Evolutionary conservation across 208 protist genomes (phyloP).

Genomic region (Acanthamoeba triangularis): DNA sequence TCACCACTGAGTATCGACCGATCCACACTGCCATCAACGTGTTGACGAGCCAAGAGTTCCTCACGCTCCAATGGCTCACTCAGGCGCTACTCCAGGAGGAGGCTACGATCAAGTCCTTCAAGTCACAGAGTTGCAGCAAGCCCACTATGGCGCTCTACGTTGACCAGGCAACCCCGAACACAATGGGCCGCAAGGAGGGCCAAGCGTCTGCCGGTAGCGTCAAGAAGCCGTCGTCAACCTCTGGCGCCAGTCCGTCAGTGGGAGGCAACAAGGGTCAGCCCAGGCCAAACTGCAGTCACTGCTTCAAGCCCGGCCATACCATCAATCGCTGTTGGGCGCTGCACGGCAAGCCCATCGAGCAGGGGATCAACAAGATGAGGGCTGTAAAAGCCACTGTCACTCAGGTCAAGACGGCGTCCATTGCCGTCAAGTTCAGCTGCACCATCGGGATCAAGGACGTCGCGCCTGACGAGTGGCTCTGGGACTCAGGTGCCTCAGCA

Average conservation of each 20-base stretch:
- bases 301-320: neutral
- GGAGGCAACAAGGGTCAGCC: neutral
- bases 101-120: neutral
- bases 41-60: neutral
- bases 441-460: too few relatives aligned
- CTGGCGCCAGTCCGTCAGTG: neutral
- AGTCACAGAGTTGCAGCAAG: neutral
- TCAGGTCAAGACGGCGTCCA: neutral
- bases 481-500: neutral
- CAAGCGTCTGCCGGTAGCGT: too few relatives aligned
- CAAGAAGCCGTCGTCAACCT: neutral
- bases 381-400: neutral
- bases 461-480: neutral
- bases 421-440: too few relatives aligned
- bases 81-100: slow-evolving; percentile 6
- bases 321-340: neutral
- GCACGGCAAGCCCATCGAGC: neutral
- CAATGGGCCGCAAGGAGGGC: neutral
- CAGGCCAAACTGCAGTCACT: neutral
- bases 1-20: neutral
- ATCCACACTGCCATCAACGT: neutral
- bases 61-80: neutral
- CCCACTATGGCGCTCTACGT: neutral
- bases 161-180: neutral
- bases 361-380: neutral